A percentile compares a stretch with the other conserved stretches of the same genome.
Conservation (phyloP, 495 filamentous ascomycete genomes). For the Glonium stellatum region DNA sequence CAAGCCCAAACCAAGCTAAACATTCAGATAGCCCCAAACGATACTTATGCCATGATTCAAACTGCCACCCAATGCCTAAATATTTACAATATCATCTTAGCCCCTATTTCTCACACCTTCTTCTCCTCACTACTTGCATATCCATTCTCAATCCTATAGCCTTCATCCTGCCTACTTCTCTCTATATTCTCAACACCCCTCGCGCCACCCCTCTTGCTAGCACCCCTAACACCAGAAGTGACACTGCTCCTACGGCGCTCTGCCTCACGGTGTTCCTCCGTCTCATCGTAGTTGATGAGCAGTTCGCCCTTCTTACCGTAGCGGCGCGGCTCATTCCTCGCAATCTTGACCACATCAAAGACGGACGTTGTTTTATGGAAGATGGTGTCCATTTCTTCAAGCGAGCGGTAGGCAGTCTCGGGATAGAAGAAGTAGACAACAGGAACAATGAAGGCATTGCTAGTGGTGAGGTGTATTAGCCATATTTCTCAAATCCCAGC, state of each 20-base stretch:
- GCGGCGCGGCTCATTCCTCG: slow-evolving; percentile 54
- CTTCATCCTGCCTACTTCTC: too few species aligned
- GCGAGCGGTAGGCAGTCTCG: slow-evolving; percentile 50
- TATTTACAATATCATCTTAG: too few species aligned
- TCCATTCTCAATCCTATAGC: too few species aligned
- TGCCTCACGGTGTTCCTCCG: slow-evolving; percentile 32
- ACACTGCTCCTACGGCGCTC: neutral
- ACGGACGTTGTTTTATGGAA: slow-evolving; percentile 37
- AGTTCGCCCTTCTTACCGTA: slow-evolving; percentile 67
- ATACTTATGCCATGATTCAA: too few species aligned
- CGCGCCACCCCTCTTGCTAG: too few species aligned
- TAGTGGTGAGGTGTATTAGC: neutral
- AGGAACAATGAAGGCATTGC: slow-evolving; percentile 36
- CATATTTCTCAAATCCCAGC: neutral
- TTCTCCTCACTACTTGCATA: too few species aligned
- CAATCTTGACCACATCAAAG: slow-evolving; percentile 55
- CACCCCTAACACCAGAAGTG: neutral
- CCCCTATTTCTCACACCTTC: too few species aligned
- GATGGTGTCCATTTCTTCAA: slow-evolving; percentile 54
- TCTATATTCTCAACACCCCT: too few species aligned
- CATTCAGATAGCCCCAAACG: too few species aligned
- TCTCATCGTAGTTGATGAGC: slow-evolving; percentile 52
- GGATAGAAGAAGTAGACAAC: slow-evolving; percentile 52
- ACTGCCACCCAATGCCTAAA: too few species aligned
- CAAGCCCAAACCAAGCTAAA: too few species aligned